These are phyloP conservation scores for Barnettozyma pratensis DNA, from an alignment of 805 yeast genomes.

Conservation along the genomic window DNA sequence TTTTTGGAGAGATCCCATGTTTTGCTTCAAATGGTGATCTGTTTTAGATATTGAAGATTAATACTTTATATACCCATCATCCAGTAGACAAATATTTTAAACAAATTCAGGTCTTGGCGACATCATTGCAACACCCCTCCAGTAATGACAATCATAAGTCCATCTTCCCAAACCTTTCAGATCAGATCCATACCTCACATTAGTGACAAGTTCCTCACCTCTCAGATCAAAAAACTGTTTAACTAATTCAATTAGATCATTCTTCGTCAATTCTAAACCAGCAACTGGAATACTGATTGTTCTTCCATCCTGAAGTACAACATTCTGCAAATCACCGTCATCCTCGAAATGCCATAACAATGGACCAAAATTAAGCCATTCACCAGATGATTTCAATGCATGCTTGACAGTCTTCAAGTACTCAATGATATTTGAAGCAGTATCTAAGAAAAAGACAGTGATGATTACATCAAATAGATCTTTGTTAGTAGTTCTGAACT, in stretches of 20 bases:
- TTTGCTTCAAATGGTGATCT: too few species aligned
- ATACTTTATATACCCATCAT: too few species aligned
- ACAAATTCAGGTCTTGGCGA: neutral
- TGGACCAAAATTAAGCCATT: constrained; percentile 68
- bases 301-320: constrained; percentile 16
- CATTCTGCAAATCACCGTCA: constrained; percentile 30
- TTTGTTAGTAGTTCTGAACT: constrained; percentile 37
- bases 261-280: constrained; percentile 57
- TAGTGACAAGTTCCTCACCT: constrained; percentile 35
- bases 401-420: constrained; percentile 45
- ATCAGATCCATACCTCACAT: constrained; percentile 52
- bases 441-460: constrained; percentile 61
- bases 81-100: neutral
- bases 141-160: constrained; percentile 58
- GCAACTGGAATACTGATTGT: constrained; percentile 31
- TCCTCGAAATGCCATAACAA: constrained; percentile 69
- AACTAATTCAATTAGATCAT: constrained; percentile 46
- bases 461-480: constrained; percentile 40
- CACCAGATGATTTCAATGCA: constrained; percentile 40
- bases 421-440: constrained; percentile 55
- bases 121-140: constrained; percentile 32
- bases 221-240: constrained; percentile 46
- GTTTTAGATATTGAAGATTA: neutral
- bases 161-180: constrained; percentile 45
- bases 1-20: too few species aligned